Percentiles rank a stretch among this genome's conserved stretches.
Conservation (phyloP, 192 early-diverging fungal species). For the Lobosporangium transversale region DNA sequence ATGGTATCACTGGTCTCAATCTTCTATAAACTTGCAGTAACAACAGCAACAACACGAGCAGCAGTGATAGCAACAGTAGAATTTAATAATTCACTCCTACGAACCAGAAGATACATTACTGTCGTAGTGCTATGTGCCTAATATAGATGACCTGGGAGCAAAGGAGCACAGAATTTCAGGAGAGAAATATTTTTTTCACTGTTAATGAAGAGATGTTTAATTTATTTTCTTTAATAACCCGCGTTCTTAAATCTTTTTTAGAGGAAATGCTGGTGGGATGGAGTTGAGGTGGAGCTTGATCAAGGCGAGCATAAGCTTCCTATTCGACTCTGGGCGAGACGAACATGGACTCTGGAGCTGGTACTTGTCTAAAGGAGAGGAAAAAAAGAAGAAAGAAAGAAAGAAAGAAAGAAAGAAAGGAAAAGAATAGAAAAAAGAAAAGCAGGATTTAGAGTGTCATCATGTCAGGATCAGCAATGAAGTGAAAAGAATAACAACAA, state of each 20-base stretch:
- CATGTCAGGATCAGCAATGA: not conserved
- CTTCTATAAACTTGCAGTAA: too few species aligned
- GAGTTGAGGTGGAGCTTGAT: constrained; percentile 69
- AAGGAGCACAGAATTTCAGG: too few species aligned
- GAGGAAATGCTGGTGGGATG: constrained; percentile 89
- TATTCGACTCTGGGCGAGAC: constrained; percentile 78
- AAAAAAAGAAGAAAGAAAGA: not conserved
- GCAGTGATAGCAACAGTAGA: too few species aligned
- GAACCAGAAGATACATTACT: too few species aligned
- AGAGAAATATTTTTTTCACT: not conserved
- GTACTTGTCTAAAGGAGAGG: constrained; percentile 61
- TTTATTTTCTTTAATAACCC: constrained; percentile 2
- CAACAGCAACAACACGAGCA: too few species aligned
- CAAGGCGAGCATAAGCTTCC: constrained; percentile 59
- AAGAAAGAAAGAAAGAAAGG: not conserved
- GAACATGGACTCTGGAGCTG: constrained; percentile 84
- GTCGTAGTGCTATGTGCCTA: too few species aligned
- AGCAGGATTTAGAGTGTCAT: not conserved
- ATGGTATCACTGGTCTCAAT: too few species aligned
- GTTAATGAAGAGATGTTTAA: not conserved
- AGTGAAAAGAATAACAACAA: not conserved
- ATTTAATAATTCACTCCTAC: too few species aligned
- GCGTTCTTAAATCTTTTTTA: too few species aligned
- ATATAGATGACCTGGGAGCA: too few species aligned
- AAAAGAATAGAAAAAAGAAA: not conserved